Base-by-base conservation (phyloP, 116 monocot species). In the Trichopus zeylanicus region DNA sequence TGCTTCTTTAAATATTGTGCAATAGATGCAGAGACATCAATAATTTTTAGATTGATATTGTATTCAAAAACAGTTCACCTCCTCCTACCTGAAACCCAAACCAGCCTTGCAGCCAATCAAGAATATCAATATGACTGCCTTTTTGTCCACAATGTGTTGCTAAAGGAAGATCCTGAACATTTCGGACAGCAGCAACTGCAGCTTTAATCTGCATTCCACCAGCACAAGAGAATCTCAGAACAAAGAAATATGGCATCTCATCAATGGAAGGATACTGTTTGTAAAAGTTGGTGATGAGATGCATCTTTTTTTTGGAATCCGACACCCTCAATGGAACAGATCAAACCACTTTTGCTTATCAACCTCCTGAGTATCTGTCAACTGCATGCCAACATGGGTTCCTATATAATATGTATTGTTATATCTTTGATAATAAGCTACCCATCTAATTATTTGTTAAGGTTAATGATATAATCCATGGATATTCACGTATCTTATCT, bases 81-180 rank as follows among this genome's bases (percentile, higher is more conserved):
- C 12, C 4, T 26, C 4, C 63, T 61, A 89, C 89, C 81, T 89
- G 89, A 75, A 89, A 89, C 28, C 85, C 85, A 84, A 84, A 89
- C 81, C 68, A 81, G 53, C 65, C 51, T 59, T 84, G 78, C 20
- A 89, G 70, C 84, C 84, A 84, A 68, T 78, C 65, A 61, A 89
- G 70, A 57, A 84, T 26, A 81, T 89, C 89, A 18, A 31, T 26
- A 39, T 64, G 37, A 23, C 13, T 60, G 25, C 18, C 52, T 23
- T 26, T 59, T 60, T 81, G 60, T 35, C 59, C 42, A 61, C 28
- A 53, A 51, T 25, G 73, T 31, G 63, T 61, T 23, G 56, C 28
- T 29, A 66, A 71, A 63, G 89, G 85, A 47, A 89, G 68, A 37
- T 85, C 81, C 49, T 84, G 77, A 25, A 84, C 62, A 68, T 65